These are phyloP conservation scores for Phytophthora fragariae DNA, from an alignment of 352 stramenopile species.

Conservation along the genomic window DNA sequence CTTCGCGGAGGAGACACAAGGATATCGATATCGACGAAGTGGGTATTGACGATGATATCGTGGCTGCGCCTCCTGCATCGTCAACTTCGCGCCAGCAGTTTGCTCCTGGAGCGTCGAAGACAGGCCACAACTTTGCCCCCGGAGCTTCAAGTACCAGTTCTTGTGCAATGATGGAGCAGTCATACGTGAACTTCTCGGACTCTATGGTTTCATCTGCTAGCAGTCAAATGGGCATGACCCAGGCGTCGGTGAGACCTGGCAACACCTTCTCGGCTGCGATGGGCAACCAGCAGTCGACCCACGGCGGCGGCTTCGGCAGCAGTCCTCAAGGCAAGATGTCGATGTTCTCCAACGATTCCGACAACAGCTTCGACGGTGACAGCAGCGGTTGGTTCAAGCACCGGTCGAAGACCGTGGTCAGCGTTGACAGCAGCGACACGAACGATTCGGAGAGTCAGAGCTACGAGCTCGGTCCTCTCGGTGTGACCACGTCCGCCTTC, in stretches of 20 bases:
- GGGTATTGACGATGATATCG: slow-evolving; percentile 39
- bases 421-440: slow-evolving; percentile 33
- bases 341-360: slow-evolving; percentile 52
- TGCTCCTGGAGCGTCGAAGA: slow-evolving; percentile 27
- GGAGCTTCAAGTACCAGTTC: slow-evolving; percentile 31
- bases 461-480: slow-evolving; percentile 36
- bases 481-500: slow-evolving; percentile 38
- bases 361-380: slow-evolving; percentile 48
- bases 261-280: slow-evolving; percentile 44
- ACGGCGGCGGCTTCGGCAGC: slow-evolving; percentile 30
- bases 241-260: slow-evolving; percentile 21
- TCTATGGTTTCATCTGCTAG: slow-evolving; percentile 35
- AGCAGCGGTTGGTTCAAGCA: slow-evolving; percentile 54
- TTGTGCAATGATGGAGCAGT: slow-evolving; percentile 39
- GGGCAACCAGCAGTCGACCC: slow-evolving; percentile 16
- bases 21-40: slow-evolving; percentile 46
- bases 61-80: slow-evolving; percentile 19
- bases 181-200: slow-evolving; percentile 56
- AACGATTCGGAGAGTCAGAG: slow-evolving; percentile 31
- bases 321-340: slow-evolving; percentile 48
- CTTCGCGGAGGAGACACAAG: slow-evolving; percentile 43
- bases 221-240: slow-evolving; percentile 26
- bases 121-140: slow-evolving; percentile 17
- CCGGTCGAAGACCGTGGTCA: slow-evolving; percentile 58
- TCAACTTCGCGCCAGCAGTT: slow-evolving; percentile 10